A percentile compares a stretch with the other conserved stretches of the same genome.
These are phyloP conservation scores for Brachypodium distachyon DNA, from an alignment of 202 grass and related monocot genomes.

Conservation along the genomic window DNA sequence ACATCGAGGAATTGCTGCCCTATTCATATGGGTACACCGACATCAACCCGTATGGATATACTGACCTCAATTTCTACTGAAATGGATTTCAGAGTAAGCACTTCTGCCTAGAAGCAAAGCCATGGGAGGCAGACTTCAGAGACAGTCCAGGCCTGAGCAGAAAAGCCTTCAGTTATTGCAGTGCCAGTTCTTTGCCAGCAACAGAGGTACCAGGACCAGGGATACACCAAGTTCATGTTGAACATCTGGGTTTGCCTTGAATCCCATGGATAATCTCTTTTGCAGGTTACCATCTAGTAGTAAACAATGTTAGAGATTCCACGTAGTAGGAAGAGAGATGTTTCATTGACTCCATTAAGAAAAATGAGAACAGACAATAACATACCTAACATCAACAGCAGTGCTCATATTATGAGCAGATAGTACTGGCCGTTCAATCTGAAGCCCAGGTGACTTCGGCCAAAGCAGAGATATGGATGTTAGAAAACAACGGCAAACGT, in stretches of 20 bases:
- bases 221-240: not conserved
- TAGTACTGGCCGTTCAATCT: conserved; percentile 11
- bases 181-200: not conserved
- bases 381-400: not conserved
- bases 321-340: conserved; percentile 3
- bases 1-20: conserved; percentile 80
- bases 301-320: conserved; percentile 4
- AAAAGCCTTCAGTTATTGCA: not conserved
- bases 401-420: conserved; percentile 16
- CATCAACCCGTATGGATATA: conserved; percentile 45
- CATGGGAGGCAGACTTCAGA: not conserved
- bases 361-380: not conserved
- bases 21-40: conserved; percentile 61
- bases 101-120: not conserved
- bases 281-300: not conserved
- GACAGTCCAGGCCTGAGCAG: not conserved
- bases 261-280: not conserved
- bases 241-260: not conserved
- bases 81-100: not conserved
- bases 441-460: conserved; percentile 3
- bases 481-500: not conserved
- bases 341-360: not conserved
- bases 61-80: conserved; percentile 79
- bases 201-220: not conserved
- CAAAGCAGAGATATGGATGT: conserved; percentile 2